These are phyloP conservation scores for Ogataea polymorpha DNA, from an alignment of 805 yeast genomes.

Conservation along the genomic window DNA sequence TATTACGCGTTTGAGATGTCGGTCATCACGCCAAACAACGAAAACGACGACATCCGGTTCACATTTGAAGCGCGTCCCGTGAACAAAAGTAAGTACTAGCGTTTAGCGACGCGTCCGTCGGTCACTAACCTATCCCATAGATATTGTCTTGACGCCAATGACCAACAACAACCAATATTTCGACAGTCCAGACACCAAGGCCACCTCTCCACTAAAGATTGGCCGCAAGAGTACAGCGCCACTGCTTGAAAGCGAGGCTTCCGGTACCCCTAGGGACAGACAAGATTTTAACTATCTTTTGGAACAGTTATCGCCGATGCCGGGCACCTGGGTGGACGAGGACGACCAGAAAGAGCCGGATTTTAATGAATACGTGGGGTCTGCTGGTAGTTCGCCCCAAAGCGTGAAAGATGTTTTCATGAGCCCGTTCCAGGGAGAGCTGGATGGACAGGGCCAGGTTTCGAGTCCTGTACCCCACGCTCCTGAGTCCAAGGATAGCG, in stretches of 20 bases:
- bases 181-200: conserved; percentile 22
- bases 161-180: conserved; percentile 2
- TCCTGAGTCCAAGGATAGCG: not conserved
- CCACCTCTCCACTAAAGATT: conserved; percentile 28
- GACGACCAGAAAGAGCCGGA: conserved; percentile 14
- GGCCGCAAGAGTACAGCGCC: not conserved
- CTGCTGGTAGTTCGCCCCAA: conserved; percentile 19
- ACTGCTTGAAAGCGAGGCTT: not conserved
- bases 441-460: conserved; percentile 3
- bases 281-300: conserved; percentile 27
- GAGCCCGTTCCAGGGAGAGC: conserved; percentile 20
- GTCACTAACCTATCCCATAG: conserved; percentile 2
- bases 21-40: conserved; percentile 1
- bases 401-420: conserved; percentile 13
- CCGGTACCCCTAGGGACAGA: conserved; percentile 16
- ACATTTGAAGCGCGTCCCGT: conserved; percentile 13
- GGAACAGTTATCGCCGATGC: conserved; percentile 27
- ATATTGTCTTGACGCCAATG: conserved; percentile 10
- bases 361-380: conserved; percentile 16
- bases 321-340: conserved; percentile 29
- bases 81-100: conserved; percentile 5
- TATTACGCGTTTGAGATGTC: conserved; percentile 3
- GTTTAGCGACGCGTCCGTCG: conserved; percentile 7
- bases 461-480: conserved; percentile 3
- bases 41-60: conserved; percentile 13